Evolutionary conservation across 2,329 filamentous ascomycete genomes (phyloP), one percentile per base, ranked within the genome.

Genomic region (Neurospora crassa): DNA sequence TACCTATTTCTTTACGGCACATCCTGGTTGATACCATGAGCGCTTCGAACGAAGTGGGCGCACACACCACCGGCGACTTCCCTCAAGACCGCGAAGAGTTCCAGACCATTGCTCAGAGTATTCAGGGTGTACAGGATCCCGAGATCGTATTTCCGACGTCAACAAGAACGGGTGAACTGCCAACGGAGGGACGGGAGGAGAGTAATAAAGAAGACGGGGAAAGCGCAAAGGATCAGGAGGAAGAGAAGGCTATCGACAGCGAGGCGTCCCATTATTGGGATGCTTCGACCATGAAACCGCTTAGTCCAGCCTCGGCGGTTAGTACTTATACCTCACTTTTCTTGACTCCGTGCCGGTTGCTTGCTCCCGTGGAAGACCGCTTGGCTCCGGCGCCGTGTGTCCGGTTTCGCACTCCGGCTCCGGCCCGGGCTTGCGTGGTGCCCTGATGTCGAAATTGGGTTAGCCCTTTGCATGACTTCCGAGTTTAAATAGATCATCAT

Each of bases 241-340:
- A 68, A 24, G 68, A 70, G 70, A 71, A 67, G 68, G 73, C 6
- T 37, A 34, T 63, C 70, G 70, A 78, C 71, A 75, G 79, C 69
- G 77, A 81, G 73, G 82, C 80, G 59, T 85, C 86, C 59, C 80
- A 83, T 69, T 89, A 89, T 78, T 89, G 87, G 82, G 85, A 89
- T 81, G 82, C 84, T 67, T 79, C 83, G 72, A 85, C 83, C 74
- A 89, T 89, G 87, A 84, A 86, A 72, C 83, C 85, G 71, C 79
- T 89, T 70, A 89, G 84, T 75, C 79, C 84, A 75, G 80, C 82
- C 71, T 88, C 87, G 74, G 81, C 83, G 78, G 87, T 89, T 75
- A 81, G 86, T 86, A 76, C 70, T 43, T 20, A 68, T 40, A n/a
- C 59, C n/a, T 41, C 8, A 37, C 37, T 18, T 29, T 63, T 18